Percentiles rank a stretch among this genome's conserved stretches.
These are phyloP conservation scores for Cadophora gregata DNA, from an alignment of 2,329 filamentous ascomycete species.

Conservation along the genomic window DNA sequence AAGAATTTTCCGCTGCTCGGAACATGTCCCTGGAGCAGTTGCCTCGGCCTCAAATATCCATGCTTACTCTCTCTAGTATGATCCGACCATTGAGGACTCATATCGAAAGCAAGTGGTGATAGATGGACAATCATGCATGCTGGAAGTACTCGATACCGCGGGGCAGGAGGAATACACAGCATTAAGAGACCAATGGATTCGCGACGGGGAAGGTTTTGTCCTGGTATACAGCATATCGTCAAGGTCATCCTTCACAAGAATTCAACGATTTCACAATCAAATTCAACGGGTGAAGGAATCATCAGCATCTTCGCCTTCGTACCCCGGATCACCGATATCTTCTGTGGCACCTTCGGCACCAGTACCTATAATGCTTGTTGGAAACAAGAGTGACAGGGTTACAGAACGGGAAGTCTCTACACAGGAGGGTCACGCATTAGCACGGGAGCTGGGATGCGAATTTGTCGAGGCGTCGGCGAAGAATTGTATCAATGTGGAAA, in stretches of 20 bases:
- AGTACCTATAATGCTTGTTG: conserved; percentile 96
- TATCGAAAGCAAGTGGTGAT: conserved; percentile 92
- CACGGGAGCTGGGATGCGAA: conserved; percentile 90
- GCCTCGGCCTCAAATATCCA: conserved; percentile 11
- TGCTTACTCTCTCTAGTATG: conserved; percentile 57
- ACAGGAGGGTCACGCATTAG: conserved; percentile 91
- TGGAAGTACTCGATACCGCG: conserved; percentile 95
- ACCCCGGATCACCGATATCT: conserved; percentile 75
- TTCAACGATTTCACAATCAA: conserved; percentile 95
- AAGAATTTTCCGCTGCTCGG: conserved; percentile 44
- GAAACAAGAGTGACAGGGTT: conserved; percentile 97
- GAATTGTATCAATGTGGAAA: conserved; percentile 98
- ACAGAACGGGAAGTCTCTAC: conserved; percentile 96
- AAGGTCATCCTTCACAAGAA: conserved; percentile 90
- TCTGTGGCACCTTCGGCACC: conserved; percentile 57
- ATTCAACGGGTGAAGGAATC: conserved; percentile 98
- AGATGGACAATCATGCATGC: conserved; percentile 93
- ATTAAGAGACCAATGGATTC: conserved; percentile 96
- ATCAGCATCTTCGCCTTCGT: conserved; percentile 75
- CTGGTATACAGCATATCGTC: conserved; percentile 99
- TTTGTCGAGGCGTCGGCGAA: conserved; percentile 97
- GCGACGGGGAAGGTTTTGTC: conserved; percentile 96
- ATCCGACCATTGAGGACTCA: conserved; percentile 87
- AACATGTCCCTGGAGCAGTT: neutral
- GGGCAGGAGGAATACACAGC: conserved; percentile 99